Percentiles rank a stretch among this genome's conserved stretches.
Evolutionary conservation across 129 eudicot genomes (phyloP).

Genomic region (sunflower (Helianthus annuus)): HanXRQr2.0-SUNRISE NC_035441.2:180184159-180184658

Average conservation of each 20-base stretch:
- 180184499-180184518: neutral
- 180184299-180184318: too few species aligned
- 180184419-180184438: slow-evolving; percentile 69
- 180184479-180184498: slow-evolving; percentile 9
- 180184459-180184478: slow-evolving; percentile 60
- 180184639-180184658: too few species aligned
- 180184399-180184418: slow-evolving; percentile 47
- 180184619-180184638: too few species aligned
- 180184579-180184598: slow-evolving; percentile 47
- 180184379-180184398: too few species aligned
- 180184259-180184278: neutral
- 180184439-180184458: slow-evolving; percentile 53
- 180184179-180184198: slow-evolving; percentile 60
- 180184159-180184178: slow-evolving; percentile 57
- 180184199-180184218: slow-evolving; percentile 45
- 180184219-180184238: slow-evolving; percentile 46
- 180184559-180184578: slow-evolving; percentile 56
- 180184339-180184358: too few species aligned
- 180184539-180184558: slow-evolving; percentile 57
- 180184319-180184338: too few species aligned
- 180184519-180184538: neutral
- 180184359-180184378: too few species aligned
- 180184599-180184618: neutral
- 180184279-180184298: too few species aligned
- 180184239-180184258: slow-evolving; percentile 52